Percentiles rank a stretch among this genome's conserved stretches.
These are phyloP conservation scores for Suhomyces prunicola DNA, from an alignment of 805 yeast species.

Conservation along the genomic window DNA sequence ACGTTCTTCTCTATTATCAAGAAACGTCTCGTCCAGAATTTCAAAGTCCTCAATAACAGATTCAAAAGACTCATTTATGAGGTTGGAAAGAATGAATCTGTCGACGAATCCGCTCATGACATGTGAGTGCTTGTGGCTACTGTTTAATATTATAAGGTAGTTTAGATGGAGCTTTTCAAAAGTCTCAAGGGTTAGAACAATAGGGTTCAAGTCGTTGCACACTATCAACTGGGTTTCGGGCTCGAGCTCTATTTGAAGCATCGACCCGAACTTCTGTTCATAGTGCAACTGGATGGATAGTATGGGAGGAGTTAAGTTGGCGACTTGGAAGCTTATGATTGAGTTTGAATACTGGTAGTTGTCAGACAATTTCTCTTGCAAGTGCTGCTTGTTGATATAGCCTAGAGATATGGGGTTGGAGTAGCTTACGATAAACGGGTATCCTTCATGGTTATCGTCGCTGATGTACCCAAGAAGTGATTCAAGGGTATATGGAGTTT, in stretches of 20 bases:
- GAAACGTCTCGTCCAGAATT: constrained; percentile 10
- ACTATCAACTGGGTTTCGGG: constrained; percentile 23
- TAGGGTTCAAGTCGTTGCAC: constrained; percentile 29
- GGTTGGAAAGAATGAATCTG: constrained; percentile 30
- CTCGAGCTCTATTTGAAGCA: constrained; percentile 13
- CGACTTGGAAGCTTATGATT: constrained; percentile 20
- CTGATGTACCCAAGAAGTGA: constrained; percentile 18
- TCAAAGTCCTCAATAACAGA: constrained; percentile 10
- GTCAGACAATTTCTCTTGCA: constrained; percentile 11
- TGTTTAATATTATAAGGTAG: constrained; percentile 27
- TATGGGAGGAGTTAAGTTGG: constrained; percentile 13
- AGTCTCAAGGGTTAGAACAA: constrained; percentile 30
- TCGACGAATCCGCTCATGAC: constrained; percentile 37
- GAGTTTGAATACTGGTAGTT: constrained; percentile 1
- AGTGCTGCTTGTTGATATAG: constrained; percentile 29
- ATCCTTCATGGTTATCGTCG: constrained; percentile 40
- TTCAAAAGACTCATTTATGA: constrained; percentile 27
- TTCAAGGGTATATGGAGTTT: constrained; percentile 20
- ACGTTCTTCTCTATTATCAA: constrained; percentile 15
- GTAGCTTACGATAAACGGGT: constrained; percentile 31
- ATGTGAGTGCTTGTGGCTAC: constrained; percentile 9
- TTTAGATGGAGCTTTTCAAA: constrained; percentile 40
- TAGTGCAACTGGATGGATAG: constrained; percentile 24
- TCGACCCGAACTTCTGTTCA: constrained; percentile 14
- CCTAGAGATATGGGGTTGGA: constrained; percentile 30